phyloP scores from a whole-genome alignment of 1,284 basidiomycete genomes.

The Trametes hirsuta region DNA sequence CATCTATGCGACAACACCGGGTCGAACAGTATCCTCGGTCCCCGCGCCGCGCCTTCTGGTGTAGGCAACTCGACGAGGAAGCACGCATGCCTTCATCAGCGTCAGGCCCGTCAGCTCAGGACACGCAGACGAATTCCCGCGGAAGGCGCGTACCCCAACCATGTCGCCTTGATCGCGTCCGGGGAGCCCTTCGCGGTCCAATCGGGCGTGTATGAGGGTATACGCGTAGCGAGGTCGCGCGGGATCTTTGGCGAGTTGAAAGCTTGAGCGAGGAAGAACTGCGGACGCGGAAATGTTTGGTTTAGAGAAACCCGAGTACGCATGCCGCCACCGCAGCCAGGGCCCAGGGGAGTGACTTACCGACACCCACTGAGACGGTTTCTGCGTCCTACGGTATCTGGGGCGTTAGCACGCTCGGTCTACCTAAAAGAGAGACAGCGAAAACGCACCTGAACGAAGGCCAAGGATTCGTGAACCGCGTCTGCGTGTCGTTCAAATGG shows the following conservation, averaged over 20 bases:
- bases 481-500: constrained; percentile 26
- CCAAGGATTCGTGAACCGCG: constrained; percentile 36
- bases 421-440: background rate
- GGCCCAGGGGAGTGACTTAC: constrained; percentile 4
- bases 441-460: constrained; percentile 31
- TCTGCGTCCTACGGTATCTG: background rate
- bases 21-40: constrained; percentile 71
- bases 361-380: constrained; percentile 1
- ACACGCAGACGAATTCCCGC: background rate
- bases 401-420: no score
- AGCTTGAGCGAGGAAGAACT: background rate
- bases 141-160: constrained; percentile 50
- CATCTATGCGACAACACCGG: constrained; percentile 71
- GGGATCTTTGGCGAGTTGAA: constrained; percentile 18
- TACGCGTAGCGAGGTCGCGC: constrained; percentile 24
- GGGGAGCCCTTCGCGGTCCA: constrained; percentile 28
- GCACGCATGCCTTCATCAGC: constrained; percentile 55
- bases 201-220: constrained; percentile 30
- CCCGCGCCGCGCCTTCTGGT: constrained; percentile 42
- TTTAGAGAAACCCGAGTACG: background rate
- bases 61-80: constrained; percentile 71
- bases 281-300: background rate
- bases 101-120: background rate
- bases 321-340: background rate
- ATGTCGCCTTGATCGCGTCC: constrained; percentile 61